phyloP scores from a whole-genome alignment of 352 stramenopile genomes.

The Globisporangium orthogonon region DNA sequence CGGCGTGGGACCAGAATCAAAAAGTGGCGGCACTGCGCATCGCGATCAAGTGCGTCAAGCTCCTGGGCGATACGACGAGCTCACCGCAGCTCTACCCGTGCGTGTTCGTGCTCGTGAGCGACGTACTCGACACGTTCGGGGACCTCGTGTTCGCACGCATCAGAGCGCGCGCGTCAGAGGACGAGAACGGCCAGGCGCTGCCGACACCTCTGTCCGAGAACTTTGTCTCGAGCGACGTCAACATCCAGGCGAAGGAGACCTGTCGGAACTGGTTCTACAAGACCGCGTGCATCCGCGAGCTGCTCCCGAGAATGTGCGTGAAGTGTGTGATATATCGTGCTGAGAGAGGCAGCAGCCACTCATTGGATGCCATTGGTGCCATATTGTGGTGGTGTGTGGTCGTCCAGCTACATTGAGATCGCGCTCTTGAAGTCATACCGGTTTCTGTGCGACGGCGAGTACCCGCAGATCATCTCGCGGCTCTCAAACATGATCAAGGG shows the following conservation, averaged over 20 bases:
- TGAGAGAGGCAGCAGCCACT: not conserved
- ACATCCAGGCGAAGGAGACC: slow-evolving; percentile 86
- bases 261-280: slow-evolving; percentile 95
- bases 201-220: slow-evolving; percentile 40
- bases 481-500: slow-evolving; percentile 88
- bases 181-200: slow-evolving; percentile 53
- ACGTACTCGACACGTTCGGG: slow-evolving; percentile 85
- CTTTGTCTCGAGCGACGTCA: slow-evolving; percentile 79
- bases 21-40: slow-evolving; percentile 87
- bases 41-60: slow-evolving; percentile 88
- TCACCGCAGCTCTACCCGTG: slow-evolving; percentile 84
- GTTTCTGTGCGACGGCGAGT: slow-evolving; percentile 89
- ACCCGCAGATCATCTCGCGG: slow-evolving; percentile 73
- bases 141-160: slow-evolving; percentile 85
- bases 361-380: too few species aligned
- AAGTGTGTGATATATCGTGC: not conserved
- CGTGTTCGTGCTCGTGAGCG: slow-evolving; percentile 85
- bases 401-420: slow-evolving; percentile 77
- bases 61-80: slow-evolving; percentile 72
- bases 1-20: slow-evolving; percentile 78
- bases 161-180: slow-evolving; percentile 45
- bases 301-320: slow-evolving; percentile 86
- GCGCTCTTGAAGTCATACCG: slow-evolving; percentile 85
- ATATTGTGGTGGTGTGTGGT: not conserved
- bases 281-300: slow-evolving; percentile 88